Evolutionary conservation across 1,284 basidiomycete species (phyloP).

Genomic region (Fomitopsis pinicola): DNA sequence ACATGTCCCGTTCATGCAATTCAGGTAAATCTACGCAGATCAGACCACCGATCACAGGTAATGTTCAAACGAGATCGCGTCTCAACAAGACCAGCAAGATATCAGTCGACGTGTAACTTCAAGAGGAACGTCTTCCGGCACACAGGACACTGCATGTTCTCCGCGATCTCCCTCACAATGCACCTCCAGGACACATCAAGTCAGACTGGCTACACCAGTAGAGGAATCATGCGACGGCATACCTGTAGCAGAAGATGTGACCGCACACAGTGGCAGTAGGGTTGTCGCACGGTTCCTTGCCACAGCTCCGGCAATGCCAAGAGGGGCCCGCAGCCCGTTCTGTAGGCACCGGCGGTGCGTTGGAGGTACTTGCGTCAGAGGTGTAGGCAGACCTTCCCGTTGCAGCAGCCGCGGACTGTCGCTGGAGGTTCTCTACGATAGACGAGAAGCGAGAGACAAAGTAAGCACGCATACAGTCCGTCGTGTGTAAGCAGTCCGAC

Average conservation of each 20-base stretch:
- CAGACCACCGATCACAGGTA: no score
- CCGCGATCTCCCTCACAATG: slow-evolving; percentile 24
- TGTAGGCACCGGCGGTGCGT: no score
- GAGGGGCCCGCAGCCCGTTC: slow-evolving; percentile 2
- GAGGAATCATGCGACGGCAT: background rate
- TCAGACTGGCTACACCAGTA: background rate
- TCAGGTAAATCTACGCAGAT: no score
- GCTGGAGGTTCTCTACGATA: no score
- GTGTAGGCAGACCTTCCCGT: background rate
- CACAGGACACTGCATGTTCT: slow-evolving; percentile 25
- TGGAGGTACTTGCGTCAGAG: no score
- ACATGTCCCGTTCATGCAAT: no score
- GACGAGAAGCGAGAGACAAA: no score
- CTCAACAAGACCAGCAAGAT: no score
- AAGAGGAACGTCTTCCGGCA: slow-evolving; percentile 25
- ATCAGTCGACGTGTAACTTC: slow-evolving; percentile 17
- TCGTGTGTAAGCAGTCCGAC: no score
- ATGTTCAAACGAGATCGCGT: no score
- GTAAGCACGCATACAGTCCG: no score
- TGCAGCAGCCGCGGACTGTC: background rate
- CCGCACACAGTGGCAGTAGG: slow-evolving; percentile 27
- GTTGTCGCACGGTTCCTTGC: slow-evolving; percentile 21
- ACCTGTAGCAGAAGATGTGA: slow-evolving; percentile 30
- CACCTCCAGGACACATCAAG: slow-evolving; percentile 14
- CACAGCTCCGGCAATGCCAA: slow-evolving; percentile 27